Evolutionary conservation across 345 rosid species (phyloP).

Genomic region (Dovyalis caffra): DNA sequence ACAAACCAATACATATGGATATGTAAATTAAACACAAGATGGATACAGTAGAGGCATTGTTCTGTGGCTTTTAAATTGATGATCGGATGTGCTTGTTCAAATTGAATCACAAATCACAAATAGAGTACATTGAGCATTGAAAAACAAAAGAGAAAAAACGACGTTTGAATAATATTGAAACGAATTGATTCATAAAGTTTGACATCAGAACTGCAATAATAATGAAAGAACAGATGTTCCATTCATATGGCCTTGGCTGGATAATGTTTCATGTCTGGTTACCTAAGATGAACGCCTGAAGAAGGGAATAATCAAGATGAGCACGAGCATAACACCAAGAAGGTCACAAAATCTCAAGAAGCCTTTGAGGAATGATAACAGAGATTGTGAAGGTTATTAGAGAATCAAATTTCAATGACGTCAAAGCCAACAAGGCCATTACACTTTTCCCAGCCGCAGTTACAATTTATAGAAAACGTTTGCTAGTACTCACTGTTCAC

Average conservation of each 20-base stretch:
- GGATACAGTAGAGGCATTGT: too few relatives aligned
- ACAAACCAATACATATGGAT: too few relatives aligned
- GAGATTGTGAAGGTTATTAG: not conserved
- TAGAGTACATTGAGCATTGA: not conserved
- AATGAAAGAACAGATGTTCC: not conserved
- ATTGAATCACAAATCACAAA: not conserved
- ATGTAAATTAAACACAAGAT: too few relatives aligned
- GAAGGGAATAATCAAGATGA: not conserved
- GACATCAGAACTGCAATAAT: too few relatives aligned
- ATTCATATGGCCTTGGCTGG: not conserved
- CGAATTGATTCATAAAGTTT: not conserved
- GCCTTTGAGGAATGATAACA: not conserved
- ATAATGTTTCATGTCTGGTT: not conserved
- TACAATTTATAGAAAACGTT: constrained; percentile 15
- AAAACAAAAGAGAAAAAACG: not conserved
- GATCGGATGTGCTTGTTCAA: too few relatives aligned
- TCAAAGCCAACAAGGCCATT: not conserved
- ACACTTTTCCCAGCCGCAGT: not conserved
- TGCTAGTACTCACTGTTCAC: constrained; percentile 53
- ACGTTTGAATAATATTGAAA: not conserved
- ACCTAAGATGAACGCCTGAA: not conserved
- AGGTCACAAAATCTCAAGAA: not conserved
- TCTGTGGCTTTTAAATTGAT: too few relatives aligned
- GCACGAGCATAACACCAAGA: not conserved
- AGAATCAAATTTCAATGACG: not conserved